A percentile compares a stretch with the other conserved stretches of the same genome.
Evolutionary conservation across 768 basidiomycete genomes (phyloP).

Genomic region (Coprinellus micaceus): DNA sequence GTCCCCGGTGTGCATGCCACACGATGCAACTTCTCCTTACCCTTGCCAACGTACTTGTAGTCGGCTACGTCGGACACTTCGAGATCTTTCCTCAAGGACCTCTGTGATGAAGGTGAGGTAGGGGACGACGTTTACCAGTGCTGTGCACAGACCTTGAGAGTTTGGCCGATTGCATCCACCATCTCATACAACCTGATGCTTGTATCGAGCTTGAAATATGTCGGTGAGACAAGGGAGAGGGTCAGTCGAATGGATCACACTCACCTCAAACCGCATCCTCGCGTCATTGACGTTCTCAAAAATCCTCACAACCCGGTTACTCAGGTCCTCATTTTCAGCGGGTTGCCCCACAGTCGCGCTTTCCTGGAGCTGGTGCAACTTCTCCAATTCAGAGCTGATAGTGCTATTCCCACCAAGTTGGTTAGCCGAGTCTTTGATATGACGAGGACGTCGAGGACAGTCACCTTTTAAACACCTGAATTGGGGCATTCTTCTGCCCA

Average conservation of each 20-base stretch:
- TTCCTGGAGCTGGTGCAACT: constrained; percentile 8
- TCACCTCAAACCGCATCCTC: constrained; percentile 14
- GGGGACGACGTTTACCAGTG: no score
- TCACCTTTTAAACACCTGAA: constrained; percentile 12
- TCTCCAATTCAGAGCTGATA: constrained; percentile 10
- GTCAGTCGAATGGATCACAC: no score
- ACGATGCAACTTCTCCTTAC: constrained; percentile 10
- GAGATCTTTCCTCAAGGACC: constrained; percentile 8
- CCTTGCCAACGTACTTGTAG: constrained; percentile 11
- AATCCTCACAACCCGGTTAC: constrained; percentile 12
- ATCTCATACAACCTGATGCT: constrained; percentile 10
- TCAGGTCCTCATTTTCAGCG: constrained; percentile 15
- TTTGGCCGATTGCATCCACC: constrained; percentile 9
- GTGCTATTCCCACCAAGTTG: constrained; percentile 1
- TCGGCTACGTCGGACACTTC: constrained; percentile 13
- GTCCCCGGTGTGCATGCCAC: constrained; percentile 24
- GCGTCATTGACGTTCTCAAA: constrained; percentile 16
- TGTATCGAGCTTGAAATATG: constrained; percentile 12
- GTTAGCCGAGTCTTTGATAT: no score
- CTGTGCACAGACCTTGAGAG: not conserved
- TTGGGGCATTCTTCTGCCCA: not conserved
- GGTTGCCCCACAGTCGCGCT: constrained; percentile 8
- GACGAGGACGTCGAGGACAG: not conserved
- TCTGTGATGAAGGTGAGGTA: constrained; percentile 7
- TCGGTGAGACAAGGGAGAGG: no score